phyloP scores from a whole-genome alignment of 768 basidiomycete species.

The Mycena galericulata region DNA sequence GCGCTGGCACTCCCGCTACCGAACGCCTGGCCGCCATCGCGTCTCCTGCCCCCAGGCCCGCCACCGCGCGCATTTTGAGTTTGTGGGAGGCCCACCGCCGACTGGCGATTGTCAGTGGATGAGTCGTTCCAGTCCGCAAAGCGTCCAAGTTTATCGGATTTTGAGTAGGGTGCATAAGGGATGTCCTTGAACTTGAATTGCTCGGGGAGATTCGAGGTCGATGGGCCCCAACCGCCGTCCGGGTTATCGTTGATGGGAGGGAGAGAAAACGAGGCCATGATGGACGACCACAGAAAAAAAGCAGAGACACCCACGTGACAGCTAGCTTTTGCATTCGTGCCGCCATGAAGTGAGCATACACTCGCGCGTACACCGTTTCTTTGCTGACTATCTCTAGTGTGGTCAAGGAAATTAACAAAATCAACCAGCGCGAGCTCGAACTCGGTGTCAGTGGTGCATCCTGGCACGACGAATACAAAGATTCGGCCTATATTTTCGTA shows the following conservation, averaged over 20 bases:
- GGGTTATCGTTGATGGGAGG: conserved; percentile 92
- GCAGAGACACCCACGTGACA: conserved; percentile 4
- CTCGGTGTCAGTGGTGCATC: conserved; percentile 77
- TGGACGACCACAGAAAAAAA: conserved; percentile 24
- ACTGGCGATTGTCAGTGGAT: conserved; percentile 68
- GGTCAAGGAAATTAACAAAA: conserved; percentile 92
- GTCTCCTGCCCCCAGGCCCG: conserved; percentile 67
- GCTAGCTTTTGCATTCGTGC: conserved; percentile 25
- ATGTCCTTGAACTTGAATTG: conserved; percentile 99
- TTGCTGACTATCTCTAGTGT: conserved; percentile 64
- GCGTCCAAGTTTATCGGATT: conserved; percentile 97
- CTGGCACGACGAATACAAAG: conserved; percentile 99
- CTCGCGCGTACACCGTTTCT: conserved; percentile 15
- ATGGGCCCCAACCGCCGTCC: conserved; percentile 94
- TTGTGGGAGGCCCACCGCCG: conserved; percentile 60
- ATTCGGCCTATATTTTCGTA: conserved; percentile 95
- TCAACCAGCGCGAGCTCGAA: conserved; percentile 91
- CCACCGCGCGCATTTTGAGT: conserved; percentile 63
- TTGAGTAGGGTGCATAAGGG: conserved; percentile 98
- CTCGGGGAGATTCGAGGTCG: conserved; percentile 81
- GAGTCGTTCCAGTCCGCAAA: conserved; percentile 98
- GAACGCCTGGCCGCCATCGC: conserved; percentile 87
- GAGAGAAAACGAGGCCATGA: conserved; percentile 85
- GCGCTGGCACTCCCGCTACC: conserved; percentile 92
- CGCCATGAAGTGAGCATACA: conserved; percentile 76